phyloP scores from a whole-genome alignment of 2,329 filamentous ascomycete genomes.

The Claviceps arundinis region DNA sequence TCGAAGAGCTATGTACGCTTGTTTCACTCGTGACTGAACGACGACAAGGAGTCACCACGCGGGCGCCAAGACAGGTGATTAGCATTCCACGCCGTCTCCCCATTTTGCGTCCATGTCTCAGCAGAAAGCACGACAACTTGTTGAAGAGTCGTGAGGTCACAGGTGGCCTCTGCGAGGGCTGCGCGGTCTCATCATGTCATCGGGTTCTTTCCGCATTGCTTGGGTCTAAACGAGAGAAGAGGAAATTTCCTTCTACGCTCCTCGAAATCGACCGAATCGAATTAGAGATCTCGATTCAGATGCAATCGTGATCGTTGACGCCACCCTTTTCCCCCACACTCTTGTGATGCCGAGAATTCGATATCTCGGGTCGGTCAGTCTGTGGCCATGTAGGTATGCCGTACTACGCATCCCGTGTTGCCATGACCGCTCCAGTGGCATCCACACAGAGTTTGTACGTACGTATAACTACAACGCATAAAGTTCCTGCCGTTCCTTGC shows the following conservation, averaged over 20 bases:
- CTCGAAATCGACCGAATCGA: background rate
- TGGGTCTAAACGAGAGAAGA: too few relatives aligned
- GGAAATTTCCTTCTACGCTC: background rate
- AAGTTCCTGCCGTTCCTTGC: background rate
- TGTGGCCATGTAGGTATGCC: background rate
- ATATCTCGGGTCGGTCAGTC: background rate
- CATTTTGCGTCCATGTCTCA: background rate
- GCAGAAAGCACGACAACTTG: background rate
- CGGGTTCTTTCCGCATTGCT: background rate
- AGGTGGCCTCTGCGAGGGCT: background rate
- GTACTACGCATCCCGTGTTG: conserved; percentile 1
- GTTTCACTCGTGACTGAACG: background rate
- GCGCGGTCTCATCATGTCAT: background rate
- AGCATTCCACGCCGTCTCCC: background rate
- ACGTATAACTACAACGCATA: background rate
- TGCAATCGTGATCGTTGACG: background rate
- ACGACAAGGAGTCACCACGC: background rate
- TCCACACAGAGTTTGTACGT: background rate
- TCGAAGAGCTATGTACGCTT: background rate
- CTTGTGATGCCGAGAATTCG: background rate
- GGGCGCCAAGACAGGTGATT: background rate
- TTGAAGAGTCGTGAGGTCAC: background rate
- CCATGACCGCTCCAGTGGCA: background rate
- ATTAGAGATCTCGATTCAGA: background rate
- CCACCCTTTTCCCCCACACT: background rate